Evolutionary conservation across 2,329 filamentous ascomycete species (phyloP), one percentile per base, ranked within the genome.

Genomic region (Apiospora koreana): DNA sequence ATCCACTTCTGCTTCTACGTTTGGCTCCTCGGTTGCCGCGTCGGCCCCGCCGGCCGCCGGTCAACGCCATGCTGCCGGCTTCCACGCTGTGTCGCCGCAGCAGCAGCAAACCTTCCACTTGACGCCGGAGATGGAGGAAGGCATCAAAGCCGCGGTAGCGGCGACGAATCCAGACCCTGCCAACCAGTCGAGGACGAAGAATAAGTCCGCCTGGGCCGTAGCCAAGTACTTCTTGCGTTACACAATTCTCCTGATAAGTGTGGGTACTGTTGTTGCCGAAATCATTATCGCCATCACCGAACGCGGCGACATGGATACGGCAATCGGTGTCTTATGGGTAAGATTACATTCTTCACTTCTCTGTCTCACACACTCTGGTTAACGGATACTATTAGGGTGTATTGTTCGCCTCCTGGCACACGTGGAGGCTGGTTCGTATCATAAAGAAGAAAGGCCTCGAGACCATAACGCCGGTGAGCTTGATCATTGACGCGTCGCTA

Each of bases 51-150:
- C 48, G 48, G 25, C 48, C 23, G 48, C 48, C 48, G 48, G 48
- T 14, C 48, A 54, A 28, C 48, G 31, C 6, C 48, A 31, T 14
- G 23, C 48, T 12, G 23, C 48, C 46, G 46, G 46, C 25, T 54
- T 54, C 25, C 48, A 54, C 25, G 48, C 23, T 2, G 25, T 14
- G 14, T 21, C 41, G 31, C 38, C 16, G 31, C 50, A 58, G 41
- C 41, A 28, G 65, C 50, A 38, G 28, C 65, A 25, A 1, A 43
- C 65, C 1, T 43, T 66, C 16, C n/a, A 66, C 12, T 35, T 46
- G 65, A 43, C 65, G 18, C 65, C 69, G 7, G 25, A 68, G 48
- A 64, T 66, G 25, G 69, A 70, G 42, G 46, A 64, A 28, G 69
- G 65, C 7, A 68, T 68, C 46, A 70, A 70, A 25, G 65, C 69